Base-by-base conservation (phyloP, 2,329 filamentous ascomycete genomes). In the Fulvia fulva region DNA sequence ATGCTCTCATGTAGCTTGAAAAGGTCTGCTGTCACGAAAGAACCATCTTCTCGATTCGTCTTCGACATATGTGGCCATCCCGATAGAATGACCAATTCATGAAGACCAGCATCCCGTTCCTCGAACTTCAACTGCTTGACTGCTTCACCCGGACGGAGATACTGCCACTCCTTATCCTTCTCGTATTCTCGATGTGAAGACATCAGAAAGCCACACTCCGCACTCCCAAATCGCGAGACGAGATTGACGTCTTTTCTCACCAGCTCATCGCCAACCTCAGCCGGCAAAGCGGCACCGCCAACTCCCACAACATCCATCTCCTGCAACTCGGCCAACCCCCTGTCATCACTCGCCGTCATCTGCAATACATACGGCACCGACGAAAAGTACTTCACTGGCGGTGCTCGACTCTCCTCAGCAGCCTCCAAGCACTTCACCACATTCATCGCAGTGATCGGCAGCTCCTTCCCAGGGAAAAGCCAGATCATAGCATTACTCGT, bases 181-280 rank as follows among this genome's bases (percentile, higher is more conserved):
- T 56, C 58, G 57, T 82, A 87, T 23, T 83, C 73, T 22, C 85
- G 78, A 67, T 83, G 78, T 0, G 85, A 88, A 3, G 82, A 86
- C 67, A 88, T 76, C 14, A 88, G 68, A 59, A 88, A 88, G 0
- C 85, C 85, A 56, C 84, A 87, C 67, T 88, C 85, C 8, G 84
- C 82, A 64, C 84, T 87, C 1, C 86, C 85, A 68, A 85, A 86
- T 43, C 86, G 76, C 0, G 83, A 87, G 1, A 87, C 73, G 4
- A 88, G 77, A 8, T 81, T 82, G 1, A 88, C 78, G 0, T 76
- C 77, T 5, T 74, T 67, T 0, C 69, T 54, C 0, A 86, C 80
- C 1, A 88, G 74, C 2, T 68, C 67, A 57, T 87, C 74, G 0
- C 86, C 86, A 1, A 85, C 70, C 8, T 77, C 69, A 3, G 69